Conservation (phyloP, 441 rosid genomes). For the Mallotus repandus region DNA sequence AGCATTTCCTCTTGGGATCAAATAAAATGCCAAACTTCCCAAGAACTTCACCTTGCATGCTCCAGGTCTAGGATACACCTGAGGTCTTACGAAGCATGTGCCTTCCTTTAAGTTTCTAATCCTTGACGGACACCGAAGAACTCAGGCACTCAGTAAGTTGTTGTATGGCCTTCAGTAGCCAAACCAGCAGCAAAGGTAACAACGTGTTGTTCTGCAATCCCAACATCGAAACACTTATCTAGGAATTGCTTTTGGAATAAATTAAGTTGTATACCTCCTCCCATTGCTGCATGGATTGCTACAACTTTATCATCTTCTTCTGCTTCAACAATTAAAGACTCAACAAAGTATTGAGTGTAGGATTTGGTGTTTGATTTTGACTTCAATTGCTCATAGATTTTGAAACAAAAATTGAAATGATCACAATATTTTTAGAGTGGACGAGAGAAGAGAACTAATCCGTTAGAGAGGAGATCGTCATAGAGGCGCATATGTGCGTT, state of each 20-base stretch:
- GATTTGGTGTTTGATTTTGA: slow-evolving; percentile 29
- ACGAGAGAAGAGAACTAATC: too few species aligned
- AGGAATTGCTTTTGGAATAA: slow-evolving; percentile 44
- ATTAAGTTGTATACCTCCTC: slow-evolving; percentile 53
- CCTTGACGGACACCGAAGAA: slow-evolving; percentile 53
- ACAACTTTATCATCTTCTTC: slow-evolving; percentile 39
- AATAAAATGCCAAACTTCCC: slow-evolving; percentile 79
- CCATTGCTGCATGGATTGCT: slow-evolving; percentile 60
- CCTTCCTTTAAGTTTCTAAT: slow-evolving; percentile 60
- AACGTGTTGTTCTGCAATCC: slow-evolving; percentile 55
- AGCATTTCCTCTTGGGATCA: slow-evolving; percentile 20
- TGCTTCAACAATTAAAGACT: slow-evolving; percentile 49
- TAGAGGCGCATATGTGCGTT: too few species aligned
- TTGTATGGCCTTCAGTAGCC: slow-evolving; percentile 39
- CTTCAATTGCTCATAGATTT: slow-evolving; percentile 30
- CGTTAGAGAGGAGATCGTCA: too few species aligned
- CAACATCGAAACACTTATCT: slow-evolving; percentile 46
- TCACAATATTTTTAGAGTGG: too few species aligned
- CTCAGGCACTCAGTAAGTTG: slow-evolving; percentile 77
- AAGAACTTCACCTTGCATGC: slow-evolving; percentile 83
- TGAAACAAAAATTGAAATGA: too few species aligned
- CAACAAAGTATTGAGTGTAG: slow-evolving; percentile 41
- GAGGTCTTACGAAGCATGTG: slow-evolving; percentile 76
- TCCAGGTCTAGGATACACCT: slow-evolving; percentile 87
- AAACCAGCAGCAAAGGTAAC: slow-evolving; percentile 57